Evolutionary conservation across 495 filamentous ascomycete species (phyloP), one percentile per base, ranked within the genome.

Genomic region (Cryomyces minteri): DNA sequence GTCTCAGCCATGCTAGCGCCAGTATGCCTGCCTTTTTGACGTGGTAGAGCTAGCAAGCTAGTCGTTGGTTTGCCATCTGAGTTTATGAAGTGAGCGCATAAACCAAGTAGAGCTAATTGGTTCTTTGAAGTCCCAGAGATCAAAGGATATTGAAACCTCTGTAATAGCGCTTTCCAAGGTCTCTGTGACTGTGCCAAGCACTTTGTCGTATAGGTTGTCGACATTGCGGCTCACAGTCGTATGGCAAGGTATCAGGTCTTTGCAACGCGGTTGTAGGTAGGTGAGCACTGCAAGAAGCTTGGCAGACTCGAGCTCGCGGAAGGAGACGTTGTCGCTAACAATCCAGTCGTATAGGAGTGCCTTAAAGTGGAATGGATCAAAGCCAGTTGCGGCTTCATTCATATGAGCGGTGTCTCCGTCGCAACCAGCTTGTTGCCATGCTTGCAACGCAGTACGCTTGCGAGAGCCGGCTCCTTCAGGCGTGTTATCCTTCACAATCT

Each of bases 51-150:
- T 11, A 51, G 41, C 14, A 51, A 29, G 2, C 28, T 33, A 12
- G 40, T 51, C 4, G 28, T 32, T 40, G n/a, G n/a, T n/a, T 46
- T 41, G 18, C 48, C 48, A n/a, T 4, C n/a, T 4, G 5, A 5
- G 39, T 41, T 41, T 31, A 50, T 46, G 30, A 41, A 50, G 12
- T 31, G 28, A 9, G 48, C 48, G 8, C 28, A 11, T 4, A 47
- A 7, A 25, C 43, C 38, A 32, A 50, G 43, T 12, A 50, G 8
- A 4, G 48, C 44, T 32, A 50, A 39, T 30, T 46, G 40, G 33
- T 41, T 50, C 7, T 31, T 31, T 8, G 43, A 50, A n/a, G 48
- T 50, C 48, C n/a, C n/a, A n/a, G n/a, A n/a, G n/a, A n/a, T n/a
- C n/a, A n/a, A n/a, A n/a, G n/a, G n/a, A n/a, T n/a, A n/a, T n/a